Evolutionary conservation across 2,329 filamentous ascomycete genomes (phyloP), one percentile per base, ranked within the genome.

Genomic region (Fusarium odoratissimum): DNA sequence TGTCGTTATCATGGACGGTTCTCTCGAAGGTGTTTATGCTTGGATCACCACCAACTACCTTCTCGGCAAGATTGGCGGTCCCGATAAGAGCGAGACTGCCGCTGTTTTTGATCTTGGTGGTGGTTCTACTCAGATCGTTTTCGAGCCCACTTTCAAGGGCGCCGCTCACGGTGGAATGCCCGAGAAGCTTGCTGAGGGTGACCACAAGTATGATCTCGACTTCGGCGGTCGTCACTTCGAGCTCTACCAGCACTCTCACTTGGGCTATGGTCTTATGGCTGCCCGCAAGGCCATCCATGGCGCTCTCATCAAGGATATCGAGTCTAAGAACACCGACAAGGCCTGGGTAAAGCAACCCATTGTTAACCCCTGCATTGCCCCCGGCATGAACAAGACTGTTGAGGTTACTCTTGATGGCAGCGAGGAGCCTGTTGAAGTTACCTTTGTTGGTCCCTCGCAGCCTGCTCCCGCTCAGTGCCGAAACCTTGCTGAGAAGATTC

Each of bases 11-110:
- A 99, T 99, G 96, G 95, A 97, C 78, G 96, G 96, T 71, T 95
- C 93, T 56, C 93, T 98, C 79, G 96, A 99, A 85, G 96, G 96
- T 80, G 95, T 99, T 35, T 99, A 97, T 80, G 97, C 96, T 59
- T 99, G 96, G 96, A 97, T 99, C 82, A 99, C 96, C 11, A 96
- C 95, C 75, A 99, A 99, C 87, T 99, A 99, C 83, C 92, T 99
- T 44, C 90, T 99, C 30, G 95, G 95, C 79, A 98, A 98, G 86
- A 98, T 99, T 82, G 96, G 96, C 67, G 93, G 93, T 16, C 93
- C 95, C 4, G 95, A 98, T 80, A 91, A 95, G 81, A 94, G 90
- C 71, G 93, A 94, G 56, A 98, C 96, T 4, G 97, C 96, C 44
- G 96, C 96, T 56, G 91, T 98, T 66, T 97, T 99, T 79, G 96